Conservation (phyloP, 2,329 filamentous ascomycete genomes). For the Colletotrichum sp. region DNA sequence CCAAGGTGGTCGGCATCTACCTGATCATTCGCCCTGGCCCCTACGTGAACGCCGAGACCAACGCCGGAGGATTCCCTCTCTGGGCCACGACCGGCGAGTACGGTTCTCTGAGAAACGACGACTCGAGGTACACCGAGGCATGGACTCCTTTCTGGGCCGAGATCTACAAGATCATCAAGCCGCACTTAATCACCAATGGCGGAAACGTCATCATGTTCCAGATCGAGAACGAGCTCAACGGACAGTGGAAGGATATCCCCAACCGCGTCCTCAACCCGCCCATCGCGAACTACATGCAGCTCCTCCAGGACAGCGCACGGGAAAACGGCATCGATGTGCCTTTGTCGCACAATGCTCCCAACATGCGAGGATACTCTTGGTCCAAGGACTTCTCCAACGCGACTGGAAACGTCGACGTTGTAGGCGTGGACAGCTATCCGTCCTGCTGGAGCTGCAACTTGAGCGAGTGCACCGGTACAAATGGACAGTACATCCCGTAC, state of each 20-base stretch:
- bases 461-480: constrained; percentile 63
- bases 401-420: constrained; percentile 61
- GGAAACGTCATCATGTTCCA: constrained; percentile 60
- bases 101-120: constrained; percentile 56
- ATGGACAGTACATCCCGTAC: constrained; percentile 58
- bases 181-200: constrained; percentile 61
- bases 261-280: constrained; percentile 52
- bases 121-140: constrained; percentile 56
- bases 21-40: constrained; percentile 59
- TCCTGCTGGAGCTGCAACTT: constrained; percentile 70
- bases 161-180: constrained; percentile 54
- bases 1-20: constrained; percentile 46
- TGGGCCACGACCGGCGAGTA: constrained; percentile 68
- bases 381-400: constrained; percentile 63
- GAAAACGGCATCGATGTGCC: constrained; percentile 64
- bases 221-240: constrained; percentile 61
- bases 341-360: constrained; percentile 63
- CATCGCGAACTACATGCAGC: constrained; percentile 61
- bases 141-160: constrained; percentile 59
- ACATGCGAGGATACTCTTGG: constrained; percentile 62
- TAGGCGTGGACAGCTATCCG: constrained; percentile 57
- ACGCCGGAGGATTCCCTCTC: constrained; percentile 65
- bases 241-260: constrained; percentile 45
- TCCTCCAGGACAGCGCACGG: constrained; percentile 57
- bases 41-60: constrained; percentile 69